Evolutionary conservation across 2,329 filamentous ascomycete species (phyloP), one percentile per base, ranked within the genome.

Genomic region (Pezizomycotina sp.): DNA sequence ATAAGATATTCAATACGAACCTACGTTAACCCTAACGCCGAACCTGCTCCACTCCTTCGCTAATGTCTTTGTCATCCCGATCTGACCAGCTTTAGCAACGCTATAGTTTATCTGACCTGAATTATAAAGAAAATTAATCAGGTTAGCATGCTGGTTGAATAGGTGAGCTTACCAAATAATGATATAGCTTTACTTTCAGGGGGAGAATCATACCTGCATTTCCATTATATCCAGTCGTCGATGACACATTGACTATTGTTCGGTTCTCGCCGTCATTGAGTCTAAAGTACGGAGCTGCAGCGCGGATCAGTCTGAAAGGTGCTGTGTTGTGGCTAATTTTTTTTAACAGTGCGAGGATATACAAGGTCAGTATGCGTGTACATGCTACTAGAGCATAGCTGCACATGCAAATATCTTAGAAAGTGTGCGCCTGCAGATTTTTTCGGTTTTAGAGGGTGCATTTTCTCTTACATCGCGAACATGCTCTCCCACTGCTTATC

Each of bases 401-500:
- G n/a, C n/a, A n/a, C n/a, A n/a, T n/a, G n/a, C n/a, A n/a, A n/a
- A n/a, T n/a, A n/a, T n/a, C n/a, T n/a, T n/a, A n/a, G n/a, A n/a
- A n/a, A n/a, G n/a, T n/a, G n/a, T n/a, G n/a, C n/a, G n/a, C n/a
- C n/a, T n/a, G n/a, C n/a, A n/a, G n/a, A n/a, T n/a, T n/a, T n/a
- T n/a, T n/a, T n/a, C n/a, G n/a, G n/a, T n/a, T n/a, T n/a, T n/a
- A n/a, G n/a, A n/a, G n/a, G n/a, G n/a, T n/a, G n/a, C n/a, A n/a
- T n/a, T n/a, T n/a, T n/a, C n/a, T n/a, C n/a, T n/a, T n/a, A n/a
- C n/a, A 92, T 65, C 14, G 75, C 71, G 19, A 92, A 61, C 56
- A 92, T 92, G 32, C 77, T 83, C 45, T 89, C 77, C 80, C 80
- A 91, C 65, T 91, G 81, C 62, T 80, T 80, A 63, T 91, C 80